Evolutionary conservation across 306 rosid species (phyloP), one percentile per base, ranked within the genome.

Genomic region (Inga oerstediana): DNA sequence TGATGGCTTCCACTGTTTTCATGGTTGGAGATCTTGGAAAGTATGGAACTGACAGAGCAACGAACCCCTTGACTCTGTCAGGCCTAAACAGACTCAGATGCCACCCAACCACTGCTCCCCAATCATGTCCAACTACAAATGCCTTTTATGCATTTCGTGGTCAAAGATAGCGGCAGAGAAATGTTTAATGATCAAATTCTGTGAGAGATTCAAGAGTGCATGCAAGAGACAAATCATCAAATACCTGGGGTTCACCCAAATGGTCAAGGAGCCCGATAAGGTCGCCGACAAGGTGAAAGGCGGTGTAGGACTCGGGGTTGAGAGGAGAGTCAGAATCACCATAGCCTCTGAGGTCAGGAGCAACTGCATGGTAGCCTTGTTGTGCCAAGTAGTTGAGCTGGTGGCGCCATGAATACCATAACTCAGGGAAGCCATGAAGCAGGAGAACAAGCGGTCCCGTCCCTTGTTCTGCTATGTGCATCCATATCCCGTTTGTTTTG

Each of bases 281-380:
- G 73, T 91, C 94, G 32, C 91, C 95, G 6, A 86, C 91, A 5
- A 88, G 16, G 82, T 90, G 93, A 1, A 85, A 30, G 3, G 30
- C 0, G 48, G 93, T 87, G 79, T 93, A 88, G 80, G 93, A 90
- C 61, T 20, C 71, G 37, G 89, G 86, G 72, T 66, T 79, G 39
- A 89, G 77, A 32, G 96, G 94, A 84, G 91, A 83, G 30, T 90
- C 90, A 24, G 92, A 91, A 72, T 88, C 92, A 27, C 95, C 95
- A 10, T 87, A 90, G 76, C 96, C 97, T 89, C 97, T 85, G 27
- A 93, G 81, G 83, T 93, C 97, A 41, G 93, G 97, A 35, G 94
- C 93, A 74, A 93, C 91, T 1, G 84, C 94, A 77, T 88, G 96
- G 81, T 88, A 89, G 44, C 94, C 94, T 20, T 90, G 83, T 8